These are phyloP conservation scores for Samsoniella hepiali DNA, from an alignment of 2,329 filamentous ascomycete species.

Conservation along the genomic window DNA sequence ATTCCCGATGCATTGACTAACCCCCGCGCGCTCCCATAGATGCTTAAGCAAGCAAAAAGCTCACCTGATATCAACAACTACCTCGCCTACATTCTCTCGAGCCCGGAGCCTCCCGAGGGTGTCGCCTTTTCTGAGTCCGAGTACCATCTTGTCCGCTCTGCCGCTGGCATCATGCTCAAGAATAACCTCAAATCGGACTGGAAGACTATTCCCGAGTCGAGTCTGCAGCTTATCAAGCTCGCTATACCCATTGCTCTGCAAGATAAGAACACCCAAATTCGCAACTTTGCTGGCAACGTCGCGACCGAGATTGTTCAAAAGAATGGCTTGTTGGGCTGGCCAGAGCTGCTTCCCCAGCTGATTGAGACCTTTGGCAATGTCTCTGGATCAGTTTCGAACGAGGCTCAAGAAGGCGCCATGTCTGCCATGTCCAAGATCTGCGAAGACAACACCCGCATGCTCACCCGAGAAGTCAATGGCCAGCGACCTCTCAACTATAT, in stretches of 20 bases:
- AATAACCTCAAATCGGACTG: conserved; percentile 80
- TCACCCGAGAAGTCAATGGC: conserved; percentile 85
- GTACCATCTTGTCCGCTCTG: conserved; percentile 75
- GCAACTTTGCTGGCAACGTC: conserved; percentile 86
- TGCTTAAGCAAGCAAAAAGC: conserved; percentile 84
- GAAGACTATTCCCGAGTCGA: conserved; percentile 70
- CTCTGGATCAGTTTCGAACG: conserved; percentile 61
- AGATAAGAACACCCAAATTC: conserved; percentile 77
- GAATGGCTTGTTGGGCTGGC: conserved; percentile 86
- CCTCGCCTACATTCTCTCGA: conserved; percentile 85
- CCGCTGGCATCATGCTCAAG: conserved; percentile 92
- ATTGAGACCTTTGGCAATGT: conserved; percentile 74
- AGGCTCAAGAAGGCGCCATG: conserved; percentile 91
- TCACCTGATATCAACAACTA: conserved; percentile 98
- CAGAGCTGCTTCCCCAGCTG: conserved; percentile 81
- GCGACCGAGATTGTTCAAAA: conserved; percentile 86
- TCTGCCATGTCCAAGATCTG: conserved; percentile 91
- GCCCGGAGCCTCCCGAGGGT: conserved; percentile 57
- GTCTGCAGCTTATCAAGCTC: conserved; percentile 73
- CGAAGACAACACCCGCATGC: conserved; percentile 84
- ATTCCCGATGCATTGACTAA: conserved; percentile 24
- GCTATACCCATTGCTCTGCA: conserved; percentile 75
- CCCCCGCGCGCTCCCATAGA: conserved; percentile 53
- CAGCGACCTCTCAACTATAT: conserved; percentile 84
- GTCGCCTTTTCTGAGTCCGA: conserved; percentile 57